phyloP scores from a whole-genome alignment of 306 rosid genomes.

The Sphenostylis stenocarpa region DNA sequence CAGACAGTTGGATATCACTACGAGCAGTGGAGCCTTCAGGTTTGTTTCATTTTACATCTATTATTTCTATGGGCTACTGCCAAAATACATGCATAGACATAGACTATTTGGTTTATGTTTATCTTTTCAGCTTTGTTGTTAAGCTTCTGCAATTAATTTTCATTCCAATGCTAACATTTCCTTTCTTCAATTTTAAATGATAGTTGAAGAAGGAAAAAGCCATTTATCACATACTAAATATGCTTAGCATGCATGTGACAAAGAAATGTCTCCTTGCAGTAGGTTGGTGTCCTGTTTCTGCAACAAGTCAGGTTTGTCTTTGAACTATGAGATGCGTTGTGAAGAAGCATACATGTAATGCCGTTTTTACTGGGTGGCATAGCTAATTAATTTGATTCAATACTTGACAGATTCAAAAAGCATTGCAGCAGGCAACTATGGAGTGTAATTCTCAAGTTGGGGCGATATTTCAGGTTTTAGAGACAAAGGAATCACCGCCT shows the following conservation, averaged over 20 bases:
- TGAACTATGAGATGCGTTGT: slow-evolving; percentile 2
- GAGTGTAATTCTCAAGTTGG: slow-evolving; percentile 69
- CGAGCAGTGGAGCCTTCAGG: slow-evolving; percentile 84
- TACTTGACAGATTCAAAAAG: slow-evolving; percentile 55
- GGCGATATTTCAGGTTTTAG: slow-evolving; percentile 69
- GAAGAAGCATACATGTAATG: not conserved
- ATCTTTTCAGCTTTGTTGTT: slow-evolving; percentile 22
- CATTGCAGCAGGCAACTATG: slow-evolving; percentile 57
- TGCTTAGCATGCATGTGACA: slow-evolving; percentile 89
- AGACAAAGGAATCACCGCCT: slow-evolving; percentile 67
- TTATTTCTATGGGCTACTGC: slow-evolving; percentile 12
- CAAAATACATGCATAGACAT: slow-evolving; percentile 6
- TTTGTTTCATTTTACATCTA: slow-evolving; percentile 42
- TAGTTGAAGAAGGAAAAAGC: slow-evolving; percentile 82
- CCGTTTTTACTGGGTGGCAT: not conserved
- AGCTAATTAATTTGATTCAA: slow-evolving; percentile 27
- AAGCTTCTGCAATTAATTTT: slow-evolving; percentile 30
- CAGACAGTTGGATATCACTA: slow-evolving; percentile 65
- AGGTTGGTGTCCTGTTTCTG: slow-evolving; percentile 90
- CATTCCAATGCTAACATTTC: slow-evolving; percentile 27
- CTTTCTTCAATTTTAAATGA: slow-evolving; percentile 21
- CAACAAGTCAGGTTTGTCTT: slow-evolving; percentile 67
- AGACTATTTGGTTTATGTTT: not conserved
- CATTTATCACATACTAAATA: slow-evolving; percentile 75
- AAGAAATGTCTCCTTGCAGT: slow-evolving; percentile 87